Evolutionary conservation across 2,329 filamentous ascomycete species (phyloP), one percentile per base, ranked within the genome.

Genomic region (Cephalotrichum gorgonifer): DNA sequence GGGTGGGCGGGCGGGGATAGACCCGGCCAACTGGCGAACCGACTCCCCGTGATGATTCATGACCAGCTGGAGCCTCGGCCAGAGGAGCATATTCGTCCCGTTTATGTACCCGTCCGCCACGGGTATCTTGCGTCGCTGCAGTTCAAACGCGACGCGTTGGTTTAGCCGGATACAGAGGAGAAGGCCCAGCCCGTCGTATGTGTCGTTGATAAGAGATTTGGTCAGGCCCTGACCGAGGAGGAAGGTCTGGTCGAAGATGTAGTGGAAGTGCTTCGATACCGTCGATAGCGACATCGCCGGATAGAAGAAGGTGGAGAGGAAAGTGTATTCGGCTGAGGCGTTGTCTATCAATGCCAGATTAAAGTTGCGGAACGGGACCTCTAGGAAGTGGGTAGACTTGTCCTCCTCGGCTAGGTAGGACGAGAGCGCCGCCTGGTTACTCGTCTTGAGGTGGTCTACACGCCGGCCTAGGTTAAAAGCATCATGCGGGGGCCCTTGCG

Each of bases 331-430:
- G 30, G 90, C 86, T 2, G 86, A 90, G 1, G 89, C 86, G 58
- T 98, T 98, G 66, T 98, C 93, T 54, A 96, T 77, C 20, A 98
- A 73, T 0, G 93, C 91, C 43, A 95, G 77, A 60, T 97, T 97
- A 71, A 95, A 96, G 61, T 95, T 90, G 38, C 89, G 83, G 64
- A 98, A 98, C 1, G 88, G 86, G 0, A 86, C 76, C 68, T 98
- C 93, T 6, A 96, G 76, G 56, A 95, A 93, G 61, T 97, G 90
- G 1, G 81, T 81, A 0, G 80, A 71, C 56, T 88, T 85, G 60
- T 95, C 88, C 62, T 97, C 91, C 65, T 97, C 93, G 1, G 89
- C 90, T 7, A 95, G 71, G 61, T 95, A 90, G 1, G 91, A 91
- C 2, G 91, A 84, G 30, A 97, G 69, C 1, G 93, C 90, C 38